phyloP scores from a whole-genome alignment of 768 basidiomycete genomes.

The Phaffia tasmanica region DNA sequence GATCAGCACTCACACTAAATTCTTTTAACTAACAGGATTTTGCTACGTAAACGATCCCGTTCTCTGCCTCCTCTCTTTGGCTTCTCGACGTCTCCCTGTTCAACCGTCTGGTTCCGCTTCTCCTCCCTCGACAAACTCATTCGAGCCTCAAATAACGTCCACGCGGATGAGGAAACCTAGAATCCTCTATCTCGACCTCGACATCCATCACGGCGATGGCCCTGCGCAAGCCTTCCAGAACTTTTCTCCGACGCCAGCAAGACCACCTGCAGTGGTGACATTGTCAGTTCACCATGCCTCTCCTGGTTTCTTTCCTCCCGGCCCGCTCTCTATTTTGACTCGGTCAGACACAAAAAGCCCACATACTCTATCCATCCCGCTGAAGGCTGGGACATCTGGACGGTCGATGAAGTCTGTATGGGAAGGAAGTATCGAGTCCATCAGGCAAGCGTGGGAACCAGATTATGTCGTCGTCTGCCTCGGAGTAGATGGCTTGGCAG shows the following conservation, averaged over 20 bases:
- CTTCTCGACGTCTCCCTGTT: constrained; percentile 43
- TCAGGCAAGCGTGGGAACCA: constrained; percentile 55
- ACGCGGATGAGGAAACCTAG: constrained; percentile 36
- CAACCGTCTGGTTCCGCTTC: constrained; percentile 29
- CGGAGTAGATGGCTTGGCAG: constrained; percentile 70
- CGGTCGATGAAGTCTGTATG: constrained; percentile 56
- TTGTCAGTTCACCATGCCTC: constrained; percentile 74
- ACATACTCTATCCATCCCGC: constrained; percentile 64
- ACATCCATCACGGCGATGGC: constrained; percentile 62
- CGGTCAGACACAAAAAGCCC: constrained; percentile 47
- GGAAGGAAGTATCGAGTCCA: constrained; percentile 48
- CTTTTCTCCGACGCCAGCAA: constrained; percentile 27
- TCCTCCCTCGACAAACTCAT: constrained; percentile 1
- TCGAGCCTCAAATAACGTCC: background rate
- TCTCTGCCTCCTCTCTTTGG: constrained; percentile 55
- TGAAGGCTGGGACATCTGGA: constrained; percentile 57
- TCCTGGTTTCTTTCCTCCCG: constrained; percentile 71
- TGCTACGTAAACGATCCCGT: constrained; percentile 90
- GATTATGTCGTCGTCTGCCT: constrained; percentile 75
- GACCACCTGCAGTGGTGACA: constrained; percentile 44
- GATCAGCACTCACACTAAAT: constrained; percentile 64
- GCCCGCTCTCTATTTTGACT: constrained; percentile 36
- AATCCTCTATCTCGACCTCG: constrained; percentile 83
- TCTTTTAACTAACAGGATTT: constrained; percentile 72
- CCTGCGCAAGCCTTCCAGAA: constrained; percentile 54